These are phyloP conservation scores for Pseudozyma pruni DNA, from an alignment of 1,284 basidiomycete genomes.

Conservation along the genomic window DNA sequence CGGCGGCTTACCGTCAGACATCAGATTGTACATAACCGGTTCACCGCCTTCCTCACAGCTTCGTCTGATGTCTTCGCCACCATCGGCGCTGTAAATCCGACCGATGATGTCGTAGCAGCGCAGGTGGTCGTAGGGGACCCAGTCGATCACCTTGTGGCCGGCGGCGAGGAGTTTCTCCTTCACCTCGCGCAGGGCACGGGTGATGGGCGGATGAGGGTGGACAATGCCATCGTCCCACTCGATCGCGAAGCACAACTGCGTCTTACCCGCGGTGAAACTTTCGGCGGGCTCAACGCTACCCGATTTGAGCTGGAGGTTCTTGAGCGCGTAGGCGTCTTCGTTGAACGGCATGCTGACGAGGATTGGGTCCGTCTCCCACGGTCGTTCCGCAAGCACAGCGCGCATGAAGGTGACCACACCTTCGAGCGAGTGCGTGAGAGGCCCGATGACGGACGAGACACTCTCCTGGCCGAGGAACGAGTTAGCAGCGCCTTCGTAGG, in stretches of 20 bases:
- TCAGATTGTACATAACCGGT: conserved; percentile 29
- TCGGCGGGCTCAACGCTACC: conserved; percentile 19
- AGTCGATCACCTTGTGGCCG: conserved; percentile 57
- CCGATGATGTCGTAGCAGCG: conserved; percentile 63
- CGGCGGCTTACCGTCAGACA: conserved; percentile 5
- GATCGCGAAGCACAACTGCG: conserved; percentile 37
- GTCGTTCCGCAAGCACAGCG: conserved; percentile 72
- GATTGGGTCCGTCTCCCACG: conserved; percentile 75
- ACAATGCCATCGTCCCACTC: conserved; percentile 68
- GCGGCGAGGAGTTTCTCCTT: conserved; percentile 53
- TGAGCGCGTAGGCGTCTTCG: conserved; percentile 32
- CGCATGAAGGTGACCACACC: conserved; percentile 77
- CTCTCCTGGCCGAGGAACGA: conserved; percentile 74
- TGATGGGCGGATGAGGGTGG: conserved; percentile 67
- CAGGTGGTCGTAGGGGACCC: conserved; percentile 25
- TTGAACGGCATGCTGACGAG: conserved; percentile 44
- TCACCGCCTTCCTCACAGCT: conserved; percentile 55
- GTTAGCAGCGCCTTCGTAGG: conserved; percentile 73
- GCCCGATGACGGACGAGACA: conserved; percentile 78
- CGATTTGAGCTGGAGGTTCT: conserved; percentile 24
- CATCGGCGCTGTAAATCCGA: conserved; percentile 46
- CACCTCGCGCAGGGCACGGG: conserved; percentile 62
- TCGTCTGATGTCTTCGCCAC: conserved; percentile 48
- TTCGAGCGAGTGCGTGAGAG: conserved; percentile 74
- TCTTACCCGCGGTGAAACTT: background rate